These are phyloP conservation scores for Aureobasidium sp. DNA, from an alignment of 2,329 filamentous ascomycete species.

Conservation along the genomic window DNA sequence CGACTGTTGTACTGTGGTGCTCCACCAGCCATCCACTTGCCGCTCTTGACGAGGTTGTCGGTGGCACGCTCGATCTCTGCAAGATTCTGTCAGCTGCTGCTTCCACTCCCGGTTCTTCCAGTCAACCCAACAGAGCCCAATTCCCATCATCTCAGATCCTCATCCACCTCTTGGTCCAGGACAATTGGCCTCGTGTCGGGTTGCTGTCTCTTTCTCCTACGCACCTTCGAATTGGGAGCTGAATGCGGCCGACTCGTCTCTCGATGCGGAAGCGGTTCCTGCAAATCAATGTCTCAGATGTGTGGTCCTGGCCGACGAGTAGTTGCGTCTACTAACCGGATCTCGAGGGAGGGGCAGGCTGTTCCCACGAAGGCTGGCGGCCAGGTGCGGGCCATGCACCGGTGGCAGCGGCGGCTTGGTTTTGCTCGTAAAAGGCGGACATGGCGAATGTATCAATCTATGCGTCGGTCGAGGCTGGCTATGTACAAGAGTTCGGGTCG, in stretches of 20 bases:
- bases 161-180: background rate
- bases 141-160: background rate
- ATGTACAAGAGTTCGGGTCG: conserved; percentile 1
- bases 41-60: conserved; percentile 93
- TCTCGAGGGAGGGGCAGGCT: conserved; percentile 61
- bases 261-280: conserved; percentile 65
- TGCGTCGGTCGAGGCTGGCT: background rate
- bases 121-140: background rate
- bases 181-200: background rate
- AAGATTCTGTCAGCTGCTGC: background rate
- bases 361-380: conserved; percentile 63
- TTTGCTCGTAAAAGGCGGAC: conserved; percentile 14
- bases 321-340: conserved; percentile 47
- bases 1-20: conserved; percentile 45
- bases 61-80: conserved; percentile 91
- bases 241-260: conserved; percentile 69
- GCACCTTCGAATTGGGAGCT: conserved; percentile 83
- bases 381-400: conserved; percentile 40
- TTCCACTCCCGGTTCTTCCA: background rate
- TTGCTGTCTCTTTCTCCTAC: conserved; percentile 28
- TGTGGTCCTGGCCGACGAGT: background rate
- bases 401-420: background rate
- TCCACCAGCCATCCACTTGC: conserved; percentile 63
- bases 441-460: conserved; percentile 5
- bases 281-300: conserved; percentile 24